Evolutionary conservation across 164 flowering plant genomes (phyloP), one percentile per base, ranked within the genome.

Genomic region (Magnolia kwangsiensis): DNA sequence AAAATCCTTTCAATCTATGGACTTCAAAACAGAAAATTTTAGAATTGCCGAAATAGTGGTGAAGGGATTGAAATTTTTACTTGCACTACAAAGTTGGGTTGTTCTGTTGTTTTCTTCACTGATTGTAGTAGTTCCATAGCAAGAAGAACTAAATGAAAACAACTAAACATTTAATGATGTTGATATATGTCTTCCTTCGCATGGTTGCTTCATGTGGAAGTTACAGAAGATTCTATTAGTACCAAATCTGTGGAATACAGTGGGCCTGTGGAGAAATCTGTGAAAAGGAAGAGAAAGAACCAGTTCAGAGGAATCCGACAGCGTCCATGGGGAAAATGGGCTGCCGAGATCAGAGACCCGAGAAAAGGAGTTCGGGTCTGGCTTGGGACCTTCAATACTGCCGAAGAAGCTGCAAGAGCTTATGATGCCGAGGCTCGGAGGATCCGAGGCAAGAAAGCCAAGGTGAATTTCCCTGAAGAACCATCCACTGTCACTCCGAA

Each of bases 311-410:
- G 99, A 58, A 96, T 96, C 72, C 85, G 99, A 18, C 98, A 94
- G 80, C 96, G 98, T 10, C 99, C 99, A 29, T 96, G 99, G 99
- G 99, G 99, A 3, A 96, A 96, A 85, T 96, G 99, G 99, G 99
- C 99, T 50, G 99, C 99, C 72, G 99, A 96, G 87, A 96, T 96
- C 74, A 92, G 99, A 76, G 98, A 96, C 74, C 99, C 99, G 1
- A 84, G 89, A 58, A 96, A 96, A 77, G 99, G 98, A 0, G 96
- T 94, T 19, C 86, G 99, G 14, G 99, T 92, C 61, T 96, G 99
- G 98, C 90, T 96, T 9, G 99, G 99, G 65, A 96, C 99, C 58
- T 96, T 92, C 80, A 91, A 96, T 80, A 92, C 98, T 78, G 99
- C 98, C 49, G 98, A 96, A 84, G 99, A 96, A 82, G 99, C 98